Percentiles rank a stretch among this genome's conserved stretches.
Evolutionary conservation across 176 grass and related monocot genomes (phyloP).

Genomic region (Puya raimondii): DNA sequence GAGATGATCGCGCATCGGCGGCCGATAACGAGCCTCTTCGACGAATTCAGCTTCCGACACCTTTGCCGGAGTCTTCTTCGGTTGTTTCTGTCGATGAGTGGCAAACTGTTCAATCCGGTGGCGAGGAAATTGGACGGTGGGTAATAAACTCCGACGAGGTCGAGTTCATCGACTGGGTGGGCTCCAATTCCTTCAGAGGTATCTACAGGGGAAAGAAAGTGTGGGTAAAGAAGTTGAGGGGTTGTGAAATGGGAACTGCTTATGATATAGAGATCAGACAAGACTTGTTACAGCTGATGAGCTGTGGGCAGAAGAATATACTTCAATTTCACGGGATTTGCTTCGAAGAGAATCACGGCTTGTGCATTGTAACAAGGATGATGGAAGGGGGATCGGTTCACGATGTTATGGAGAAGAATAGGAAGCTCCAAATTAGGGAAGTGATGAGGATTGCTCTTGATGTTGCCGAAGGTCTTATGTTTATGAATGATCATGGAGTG

Average conservation of each 20-base stretch:
- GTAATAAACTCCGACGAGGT: slow-evolving; percentile 75
- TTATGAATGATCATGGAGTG: slow-evolving; percentile 87
- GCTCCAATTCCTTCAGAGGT: slow-evolving; percentile 65
- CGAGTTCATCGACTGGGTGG: slow-evolving; percentile 70
- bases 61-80: slow-evolving; percentile 70
- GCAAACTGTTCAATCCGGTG: slow-evolving; percentile 82
- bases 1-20: slow-evolving; percentile 42
- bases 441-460: slow-evolving; percentile 61
- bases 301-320: slow-evolving; percentile 88
- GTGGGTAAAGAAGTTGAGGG: slow-evolving; percentile 92
- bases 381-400: slow-evolving; percentile 89
- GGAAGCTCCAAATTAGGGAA: slow-evolving; percentile 50
- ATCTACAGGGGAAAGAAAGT: slow-evolving; percentile 61
- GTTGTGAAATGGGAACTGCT: slow-evolving; percentile 77
- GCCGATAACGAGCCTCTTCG: slow-evolving; percentile 45
- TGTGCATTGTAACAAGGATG: slow-evolving; percentile 79
- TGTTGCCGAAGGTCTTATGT: slow-evolving; percentile 68
- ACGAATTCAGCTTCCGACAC: slow-evolving; percentile 48
- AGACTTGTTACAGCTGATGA: slow-evolving; percentile 94
- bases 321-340: slow-evolving; percentile 87
- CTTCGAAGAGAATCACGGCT: slow-evolving; percentile 66
- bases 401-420: slow-evolving; percentile 69
- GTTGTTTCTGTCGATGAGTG: slow-evolving; percentile 95
- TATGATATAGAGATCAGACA: slow-evolving; percentile 87
- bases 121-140: slow-evolving; percentile 75